A percentile compares a stretch with the other conserved stretches of the same genome.
phyloP scores from a whole-genome alignment of 1,284 basidiomycete genomes.

The Ganoderma meredithae region DNA sequence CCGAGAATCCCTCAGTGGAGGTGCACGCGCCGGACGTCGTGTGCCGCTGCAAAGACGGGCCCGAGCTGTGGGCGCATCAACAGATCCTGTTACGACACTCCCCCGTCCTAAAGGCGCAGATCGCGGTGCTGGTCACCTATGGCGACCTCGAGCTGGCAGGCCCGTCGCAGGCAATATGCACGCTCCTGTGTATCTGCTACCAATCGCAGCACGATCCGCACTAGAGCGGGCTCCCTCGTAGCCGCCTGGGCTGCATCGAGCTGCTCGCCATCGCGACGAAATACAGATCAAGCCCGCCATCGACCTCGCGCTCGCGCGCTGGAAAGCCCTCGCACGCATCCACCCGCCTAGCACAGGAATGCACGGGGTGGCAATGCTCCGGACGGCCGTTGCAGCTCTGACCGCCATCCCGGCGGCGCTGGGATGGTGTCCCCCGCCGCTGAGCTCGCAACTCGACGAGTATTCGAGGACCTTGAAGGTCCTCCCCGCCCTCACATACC shows the following conservation, averaged over 20 bases:
- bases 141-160: background rate
- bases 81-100: background rate
- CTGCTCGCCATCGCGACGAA: background rate
- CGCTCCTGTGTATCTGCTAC: background rate
- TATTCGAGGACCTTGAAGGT: background rate
- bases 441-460: background rate
- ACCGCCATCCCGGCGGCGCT: background rate
- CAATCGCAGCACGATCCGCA: background rate
- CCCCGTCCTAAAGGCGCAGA: background rate
- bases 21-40: background rate
- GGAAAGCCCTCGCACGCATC: background rate
- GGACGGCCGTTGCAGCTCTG: background rate
- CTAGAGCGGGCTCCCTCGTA: background rate
- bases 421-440: background rate
- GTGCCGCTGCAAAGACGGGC: background rate
- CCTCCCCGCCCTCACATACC: background rate
- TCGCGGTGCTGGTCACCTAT: background rate
- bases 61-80: background rate
- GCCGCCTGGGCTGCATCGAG: conserved; percentile 1
- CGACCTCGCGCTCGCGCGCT: background rate
- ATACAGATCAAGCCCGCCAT: background rate
- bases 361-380: background rate
- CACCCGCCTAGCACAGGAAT: background rate
- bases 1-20: background rate
- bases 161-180: background rate